Evolutionary conservation across 495 filamentous ascomycete genomes (phyloP).

Genomic region (Amorphotheca resinae): DNA sequence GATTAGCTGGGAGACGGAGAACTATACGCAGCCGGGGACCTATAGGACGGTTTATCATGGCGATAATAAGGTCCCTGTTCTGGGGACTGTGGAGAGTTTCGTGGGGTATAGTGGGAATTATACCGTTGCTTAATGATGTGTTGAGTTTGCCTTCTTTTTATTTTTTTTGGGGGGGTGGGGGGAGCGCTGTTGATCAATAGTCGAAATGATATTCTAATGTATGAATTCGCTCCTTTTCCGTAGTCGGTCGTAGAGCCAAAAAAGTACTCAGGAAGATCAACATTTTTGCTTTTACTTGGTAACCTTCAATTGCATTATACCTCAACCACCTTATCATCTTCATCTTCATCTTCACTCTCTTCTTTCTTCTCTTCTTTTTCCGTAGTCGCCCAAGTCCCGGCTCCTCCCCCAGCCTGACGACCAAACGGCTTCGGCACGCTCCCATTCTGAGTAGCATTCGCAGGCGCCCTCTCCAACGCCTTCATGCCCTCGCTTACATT

Average conservation of each 20-base stretch:
- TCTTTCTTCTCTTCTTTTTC: neutral
- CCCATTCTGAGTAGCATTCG: too few species aligned
- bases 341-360: constrained; percentile 3
- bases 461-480: constrained; percentile 9
- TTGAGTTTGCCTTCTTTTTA: too few species aligned
- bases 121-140: constrained; percentile 25
- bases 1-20: constrained; percentile 66
- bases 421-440: neutral
- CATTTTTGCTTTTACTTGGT: too few species aligned
- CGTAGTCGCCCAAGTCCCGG: constrained; percentile 2
- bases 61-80: constrained; percentile 53
- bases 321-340: constrained; percentile 12
- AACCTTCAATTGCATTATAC: constrained; percentile 1
- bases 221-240: too few species aligned
- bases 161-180: too few species aligned
- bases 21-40: constrained; percentile 41
- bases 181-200: too few species aligned
- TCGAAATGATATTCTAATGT: too few species aligned
- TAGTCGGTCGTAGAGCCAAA: too few species aligned
- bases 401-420: neutral
- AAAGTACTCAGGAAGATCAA: too few species aligned
- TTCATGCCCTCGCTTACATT: constrained; percentile 16
- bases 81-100: constrained; percentile 58
- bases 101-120: constrained; percentile 58
- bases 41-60: constrained; percentile 84